Evolutionary conservation across 2,329 filamentous ascomycete genomes (phyloP).

Genomic region (Bipolaris cookei): DNA sequence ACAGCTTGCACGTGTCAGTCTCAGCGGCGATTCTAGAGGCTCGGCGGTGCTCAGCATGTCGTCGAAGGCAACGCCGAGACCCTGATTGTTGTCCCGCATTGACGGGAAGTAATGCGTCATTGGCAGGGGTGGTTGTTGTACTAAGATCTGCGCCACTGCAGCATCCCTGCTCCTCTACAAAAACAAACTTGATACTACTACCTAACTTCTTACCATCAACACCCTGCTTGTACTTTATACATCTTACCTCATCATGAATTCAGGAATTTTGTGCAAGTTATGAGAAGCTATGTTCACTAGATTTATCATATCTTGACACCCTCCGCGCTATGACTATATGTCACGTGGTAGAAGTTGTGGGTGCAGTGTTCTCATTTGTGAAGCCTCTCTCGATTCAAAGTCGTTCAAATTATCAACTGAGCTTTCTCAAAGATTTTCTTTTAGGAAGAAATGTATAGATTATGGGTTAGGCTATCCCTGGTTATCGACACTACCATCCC

Average conservation of each 20-base stretch:
- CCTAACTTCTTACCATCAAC: neutral
- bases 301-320: neutral
- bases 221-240: too few species aligned
- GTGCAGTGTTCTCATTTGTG: too few species aligned
- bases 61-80: conserved; percentile 28
- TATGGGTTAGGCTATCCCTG: neutral
- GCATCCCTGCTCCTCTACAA: neutral
- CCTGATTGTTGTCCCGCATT: conserved; percentile 29
- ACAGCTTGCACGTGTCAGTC: conserved; percentile 9
- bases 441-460: neutral
- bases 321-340: too few species aligned
- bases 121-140: conserved; percentile 28
- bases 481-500: neutral
- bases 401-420: too few species aligned
- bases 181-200: neutral
- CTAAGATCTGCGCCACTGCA: conserved; percentile 13
- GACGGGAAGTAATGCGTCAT: conserved; percentile 36
- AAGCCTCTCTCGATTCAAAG: too few species aligned
- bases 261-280: neutral
- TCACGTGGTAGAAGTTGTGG: too few species aligned
- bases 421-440: neutral
- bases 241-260: neutral
- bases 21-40: conserved; percentile 15
- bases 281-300: neutral
- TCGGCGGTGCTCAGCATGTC: conserved; percentile 31